Percentiles rank a stretch among this genome's conserved stretches.
phyloP scores from a whole-genome alignment of 495 filamentous ascomycete genomes.

The Bacidia gigantensis region DNA sequence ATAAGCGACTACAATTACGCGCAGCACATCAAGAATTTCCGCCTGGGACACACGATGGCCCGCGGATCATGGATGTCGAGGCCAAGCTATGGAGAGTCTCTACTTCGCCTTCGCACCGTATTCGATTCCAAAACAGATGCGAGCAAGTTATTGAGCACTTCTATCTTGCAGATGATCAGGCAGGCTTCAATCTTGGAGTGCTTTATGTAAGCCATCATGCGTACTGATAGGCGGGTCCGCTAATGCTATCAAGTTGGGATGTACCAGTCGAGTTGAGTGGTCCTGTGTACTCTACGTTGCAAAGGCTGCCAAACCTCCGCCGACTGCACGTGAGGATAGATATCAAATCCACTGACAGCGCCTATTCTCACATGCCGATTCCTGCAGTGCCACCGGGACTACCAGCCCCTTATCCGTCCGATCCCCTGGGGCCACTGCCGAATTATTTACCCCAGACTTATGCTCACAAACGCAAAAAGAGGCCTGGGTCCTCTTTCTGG shows the following conservation, averaged over 20 bases:
- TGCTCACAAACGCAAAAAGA: conserved; percentile 13
- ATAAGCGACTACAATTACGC: conserved; percentile 49
- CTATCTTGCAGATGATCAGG: conserved; percentile 40
- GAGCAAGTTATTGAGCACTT: conserved; percentile 45
- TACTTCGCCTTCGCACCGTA: conserved; percentile 13
- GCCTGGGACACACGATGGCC: conserved; percentile 3
- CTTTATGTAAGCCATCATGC: conserved; percentile 32
- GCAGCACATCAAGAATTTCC: conserved; percentile 31
- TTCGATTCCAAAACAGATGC: conserved; percentile 17
- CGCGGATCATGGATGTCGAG: background rate
- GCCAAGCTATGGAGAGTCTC: background rate
- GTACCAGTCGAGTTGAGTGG: conserved; percentile 46
- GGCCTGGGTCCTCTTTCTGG: conserved; percentile 13
- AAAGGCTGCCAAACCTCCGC: conserved; percentile 29
- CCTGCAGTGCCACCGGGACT: too few relatives aligned
- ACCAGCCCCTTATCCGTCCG: conserved; percentile 11
- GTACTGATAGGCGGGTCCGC: background rate
- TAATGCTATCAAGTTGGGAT: conserved; percentile 38
- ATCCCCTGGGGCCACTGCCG: conserved; percentile 1
- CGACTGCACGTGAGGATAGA: conserved; percentile 27
- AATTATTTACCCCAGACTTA: background rate
- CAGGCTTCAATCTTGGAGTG: conserved; percentile 39
- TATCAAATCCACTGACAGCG: too few relatives aligned
- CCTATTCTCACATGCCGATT: too few relatives aligned
- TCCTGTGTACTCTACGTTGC: conserved; percentile 41